Base-by-base conservation (phyloP, 768 basidiomycete species). In the Kwoniella dendrophila region DNA sequence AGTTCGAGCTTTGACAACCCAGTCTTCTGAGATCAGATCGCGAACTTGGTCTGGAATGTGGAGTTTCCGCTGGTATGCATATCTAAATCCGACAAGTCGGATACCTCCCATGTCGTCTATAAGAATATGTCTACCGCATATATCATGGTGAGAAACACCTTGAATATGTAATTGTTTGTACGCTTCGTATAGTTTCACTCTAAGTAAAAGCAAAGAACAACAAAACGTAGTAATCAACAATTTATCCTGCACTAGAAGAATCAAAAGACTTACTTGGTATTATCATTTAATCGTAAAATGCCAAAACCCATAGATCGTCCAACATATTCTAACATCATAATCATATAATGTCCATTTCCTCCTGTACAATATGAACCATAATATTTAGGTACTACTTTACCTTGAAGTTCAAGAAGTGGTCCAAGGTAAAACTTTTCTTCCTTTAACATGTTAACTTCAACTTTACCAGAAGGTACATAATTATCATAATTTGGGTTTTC, bases 231-330 rank as follows among this genome's bases (percentile, higher is more conserved):
- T 44, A 22, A 11, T 44, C 43, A 20, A 44, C 20, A 22, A 2
- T 44, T 7, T 44, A 22, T n/a, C n/a, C 11, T 18, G 43, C n/a
- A 14, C 14, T n/a, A 44, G 20, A 18, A n/a, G 43, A 24, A 20
- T n/a, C n/a, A 43, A 43, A 20, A 26, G 30, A 51, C 49, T n/a
- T 30, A 51, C 49, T 22, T 34, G n/a, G 16, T 20, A 50, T 29
- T 50, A 14, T 32, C 27, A 14, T 16, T 16, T 11, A n/a, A 36
- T 3, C 18, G 5, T 26, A n/a, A 20, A 18, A 22, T 32, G 12
- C 49, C 24, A 3, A 18, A 20, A 7, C 32, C 32, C 14, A 51
- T 6, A 32, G 30, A 2, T 8, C 6, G 6, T n/a, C 49, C 49
- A 3, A n/a, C 49, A 51, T 33, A 33, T 1, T 51, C 49, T 18